phyloP scores from a whole-genome alignment of 1,284 basidiomycete species.

The Ganoderma lingzhi region DNA sequence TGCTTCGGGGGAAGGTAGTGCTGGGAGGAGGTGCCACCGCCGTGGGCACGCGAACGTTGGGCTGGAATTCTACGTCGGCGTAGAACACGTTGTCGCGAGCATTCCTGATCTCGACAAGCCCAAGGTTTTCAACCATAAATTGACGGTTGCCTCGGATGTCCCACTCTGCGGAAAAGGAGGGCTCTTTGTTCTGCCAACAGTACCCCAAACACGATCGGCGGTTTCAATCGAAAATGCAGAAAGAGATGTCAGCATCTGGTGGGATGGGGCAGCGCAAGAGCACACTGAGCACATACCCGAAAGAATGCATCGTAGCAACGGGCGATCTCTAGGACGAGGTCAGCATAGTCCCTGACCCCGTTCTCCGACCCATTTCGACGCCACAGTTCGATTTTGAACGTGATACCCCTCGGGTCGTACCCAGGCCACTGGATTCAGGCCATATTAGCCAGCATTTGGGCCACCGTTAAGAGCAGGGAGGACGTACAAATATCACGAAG shows the following conservation, averaged over 20 bases:
- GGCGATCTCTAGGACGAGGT: not conserved
- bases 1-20: not conserved
- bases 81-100: not conserved
- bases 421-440: not conserved
- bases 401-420: not conserved
- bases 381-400: not conserved
- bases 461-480: not conserved
- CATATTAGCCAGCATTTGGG: not conserved
- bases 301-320: constrained; percentile 2
- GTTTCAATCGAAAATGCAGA: not conserved
- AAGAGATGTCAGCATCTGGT: not conserved
- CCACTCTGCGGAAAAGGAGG: not conserved
- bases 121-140: not conserved
- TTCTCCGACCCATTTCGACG: not conserved
- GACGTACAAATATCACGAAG: not conserved
- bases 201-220: not conserved
- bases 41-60: not conserved
- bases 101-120: not conserved
- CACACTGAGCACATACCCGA: not conserved
- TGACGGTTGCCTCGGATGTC: not conserved
- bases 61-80: not conserved
- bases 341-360: not conserved
- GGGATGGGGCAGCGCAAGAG: not conserved
- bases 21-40: not conserved
- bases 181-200: not conserved